phyloP scores from a whole-genome alignment of 2,329 filamentous ascomycete genomes.

The Neonectria sp. region DNA sequence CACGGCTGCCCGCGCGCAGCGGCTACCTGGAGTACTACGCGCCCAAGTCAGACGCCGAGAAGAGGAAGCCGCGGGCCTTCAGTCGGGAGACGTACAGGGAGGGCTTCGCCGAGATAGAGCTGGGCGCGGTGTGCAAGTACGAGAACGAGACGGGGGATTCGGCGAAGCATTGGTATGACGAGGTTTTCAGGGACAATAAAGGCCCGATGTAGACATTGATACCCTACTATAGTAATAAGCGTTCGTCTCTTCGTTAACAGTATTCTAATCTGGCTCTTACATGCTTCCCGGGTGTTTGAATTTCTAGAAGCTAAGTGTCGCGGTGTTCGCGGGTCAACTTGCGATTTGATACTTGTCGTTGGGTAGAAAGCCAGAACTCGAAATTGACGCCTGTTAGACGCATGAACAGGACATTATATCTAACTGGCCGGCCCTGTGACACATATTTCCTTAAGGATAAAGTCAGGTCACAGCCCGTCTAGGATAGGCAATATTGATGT shows the following conservation, averaged over 20 bases:
- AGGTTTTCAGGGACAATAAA: slow-evolving; percentile 23
- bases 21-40: neutral
- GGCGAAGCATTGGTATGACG: slow-evolving; percentile 14
- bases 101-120: neutral
- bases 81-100: neutral
- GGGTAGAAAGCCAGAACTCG: too few species aligned
- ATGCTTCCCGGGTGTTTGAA: neutral
- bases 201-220: slow-evolving; percentile 15
- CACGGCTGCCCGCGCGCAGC: neutral
- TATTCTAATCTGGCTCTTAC: too few species aligned
- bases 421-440: too few species aligned
- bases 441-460: too few species aligned
- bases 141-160: neutral
- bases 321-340: too few species aligned
- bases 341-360: too few species aligned
- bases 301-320: too few species aligned
- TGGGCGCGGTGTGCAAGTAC: slow-evolving; percentile 4
- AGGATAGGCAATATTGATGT: too few species aligned
- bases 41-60: slow-evolving; percentile 7
- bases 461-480: too few species aligned
- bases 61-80: slow-evolving; percentile 16
- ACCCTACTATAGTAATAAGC: neutral
- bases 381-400: too few species aligned
- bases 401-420: too few species aligned
- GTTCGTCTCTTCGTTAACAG: neutral